A percentile compares a stretch with the other conserved stretches of the same genome.
These are phyloP conservation scores for Penicillium angulare DNA, from an alignment of 495 filamentous ascomycete species.

Conservation along the genomic window DNA sequence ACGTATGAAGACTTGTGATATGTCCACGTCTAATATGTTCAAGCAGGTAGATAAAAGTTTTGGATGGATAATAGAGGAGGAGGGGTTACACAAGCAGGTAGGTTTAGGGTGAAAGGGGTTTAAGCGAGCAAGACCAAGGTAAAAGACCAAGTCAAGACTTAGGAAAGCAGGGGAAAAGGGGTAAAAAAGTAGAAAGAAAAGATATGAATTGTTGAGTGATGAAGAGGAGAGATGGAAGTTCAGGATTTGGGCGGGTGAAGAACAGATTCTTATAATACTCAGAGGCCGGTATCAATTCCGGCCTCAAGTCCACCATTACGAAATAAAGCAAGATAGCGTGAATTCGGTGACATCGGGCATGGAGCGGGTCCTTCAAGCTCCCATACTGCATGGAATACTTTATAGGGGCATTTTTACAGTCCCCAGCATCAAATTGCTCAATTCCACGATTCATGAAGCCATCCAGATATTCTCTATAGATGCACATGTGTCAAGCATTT, in stretches of 20 bases:
- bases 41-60: not conserved
- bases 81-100: not conserved
- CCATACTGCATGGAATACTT: not conserved
- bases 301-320: slow-evolving; percentile 27
- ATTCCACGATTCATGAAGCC: slow-evolving; percentile 9
- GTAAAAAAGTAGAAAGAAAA: slow-evolving; percentile 9
- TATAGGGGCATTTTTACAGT: not conserved
- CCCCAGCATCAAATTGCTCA: not conserved
- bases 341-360: slow-evolving; percentile 15
- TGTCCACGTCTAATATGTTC: too few relatives aligned
- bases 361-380: not conserved
- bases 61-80: slow-evolving; percentile 5
- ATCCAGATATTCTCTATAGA: slow-evolving; percentile 31
- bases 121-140: slow-evolving; percentile 23
- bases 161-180: slow-evolving; percentile 16
- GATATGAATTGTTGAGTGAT: slow-evolving; percentile 5
- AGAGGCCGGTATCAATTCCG: slow-evolving; percentile 55
- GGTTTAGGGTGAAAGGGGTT: slow-evolving; percentile 30
- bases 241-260: slow-evolving; percentile 28
- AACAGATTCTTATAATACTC: slow-evolving; percentile 52
- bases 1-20: too few relatives aligned
- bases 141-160: slow-evolving; percentile 35
- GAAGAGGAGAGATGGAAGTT: slow-evolving; percentile 17
- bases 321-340: slow-evolving; percentile 32
- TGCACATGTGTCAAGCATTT: slow-evolving; percentile 28